These are phyloP conservation scores for Leccinum imitatum DNA, from an alignment of 768 basidiomycete genomes.

Conservation along the genomic window DNA sequence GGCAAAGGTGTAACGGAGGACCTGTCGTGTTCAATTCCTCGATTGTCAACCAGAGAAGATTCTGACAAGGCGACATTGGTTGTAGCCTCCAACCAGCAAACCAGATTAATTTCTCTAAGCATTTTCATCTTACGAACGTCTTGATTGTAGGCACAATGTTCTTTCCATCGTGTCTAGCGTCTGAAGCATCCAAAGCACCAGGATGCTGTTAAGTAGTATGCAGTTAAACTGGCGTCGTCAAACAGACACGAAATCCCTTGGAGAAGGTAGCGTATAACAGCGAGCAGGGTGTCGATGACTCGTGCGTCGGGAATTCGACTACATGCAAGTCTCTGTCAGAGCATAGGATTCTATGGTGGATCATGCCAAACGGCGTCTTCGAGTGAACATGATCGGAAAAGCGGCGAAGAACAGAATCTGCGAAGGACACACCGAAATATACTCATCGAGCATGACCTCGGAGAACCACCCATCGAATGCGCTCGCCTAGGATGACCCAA, in stretches of 20 bases:
- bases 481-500: not conserved
- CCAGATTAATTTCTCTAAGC: not conserved
- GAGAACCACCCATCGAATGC: constrained; percentile 6
- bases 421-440: constrained; percentile 2
- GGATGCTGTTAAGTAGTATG: too few species aligned
- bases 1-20: constrained; percentile 88
- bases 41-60: not conserved
- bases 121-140: not conserved
- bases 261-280: too few species aligned
- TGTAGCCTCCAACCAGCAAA: not conserved
- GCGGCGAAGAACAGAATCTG: constrained; percentile 6
- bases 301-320: not conserved
- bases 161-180: not conserved
- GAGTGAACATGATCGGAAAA: constrained; percentile 13
- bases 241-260: too few species aligned
- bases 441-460: constrained; percentile 6
- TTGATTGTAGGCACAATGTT: not conserved
- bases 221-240: not conserved
- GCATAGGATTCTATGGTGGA: not conserved
- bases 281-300: not conserved
- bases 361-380: constrained; percentile 9
- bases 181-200: not conserved
- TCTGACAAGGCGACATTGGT: not conserved
- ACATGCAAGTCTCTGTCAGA: not conserved
- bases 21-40: constrained; percentile 27